Conservation (phyloP, 371 early-diverging fungal genomes). For the Batkoa obscura region DNA sequence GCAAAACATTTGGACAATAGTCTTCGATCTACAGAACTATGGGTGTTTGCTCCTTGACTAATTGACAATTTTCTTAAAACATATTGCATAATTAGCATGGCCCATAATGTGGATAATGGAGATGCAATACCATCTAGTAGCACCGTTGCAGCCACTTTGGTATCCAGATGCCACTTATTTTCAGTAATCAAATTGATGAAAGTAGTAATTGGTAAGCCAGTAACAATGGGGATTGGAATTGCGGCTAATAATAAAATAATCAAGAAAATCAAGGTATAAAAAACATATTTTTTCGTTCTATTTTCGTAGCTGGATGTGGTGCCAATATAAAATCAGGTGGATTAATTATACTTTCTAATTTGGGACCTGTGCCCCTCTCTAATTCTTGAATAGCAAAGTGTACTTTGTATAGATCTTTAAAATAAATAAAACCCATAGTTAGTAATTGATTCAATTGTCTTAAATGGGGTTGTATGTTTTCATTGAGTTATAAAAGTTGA, state of each 20-base stretch:
- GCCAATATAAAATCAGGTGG: constrained; percentile 5
- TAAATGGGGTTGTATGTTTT: too few relatives aligned
- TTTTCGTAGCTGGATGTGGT: constrained; percentile 4
- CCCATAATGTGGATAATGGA: background rate
- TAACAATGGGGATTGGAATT: background rate
- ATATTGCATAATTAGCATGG: background rate
- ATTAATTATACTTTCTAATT: background rate
- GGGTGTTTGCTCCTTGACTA: background rate
- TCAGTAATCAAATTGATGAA: background rate
- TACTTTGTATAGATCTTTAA: constrained; percentile 31
- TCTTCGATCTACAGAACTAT: constrained; percentile 1
- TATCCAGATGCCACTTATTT: background rate
- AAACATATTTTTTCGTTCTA: background rate
- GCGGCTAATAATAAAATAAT: background rate
- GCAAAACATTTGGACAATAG: constrained; percentile 1
- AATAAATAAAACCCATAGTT: constrained; percentile 61
- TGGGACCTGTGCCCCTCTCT: background rate
- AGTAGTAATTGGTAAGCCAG: background rate
- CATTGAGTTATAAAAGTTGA: too few relatives aligned
- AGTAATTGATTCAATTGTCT: too few relatives aligned
- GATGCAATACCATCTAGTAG: background rate
- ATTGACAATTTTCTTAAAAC: background rate
- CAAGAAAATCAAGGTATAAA: background rate
- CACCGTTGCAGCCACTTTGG: background rate
- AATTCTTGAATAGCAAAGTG: constrained; percentile 19